Conservation (phyloP, 129 eudicot genomes). For the Chrysanthemum makinoi region DNA sequence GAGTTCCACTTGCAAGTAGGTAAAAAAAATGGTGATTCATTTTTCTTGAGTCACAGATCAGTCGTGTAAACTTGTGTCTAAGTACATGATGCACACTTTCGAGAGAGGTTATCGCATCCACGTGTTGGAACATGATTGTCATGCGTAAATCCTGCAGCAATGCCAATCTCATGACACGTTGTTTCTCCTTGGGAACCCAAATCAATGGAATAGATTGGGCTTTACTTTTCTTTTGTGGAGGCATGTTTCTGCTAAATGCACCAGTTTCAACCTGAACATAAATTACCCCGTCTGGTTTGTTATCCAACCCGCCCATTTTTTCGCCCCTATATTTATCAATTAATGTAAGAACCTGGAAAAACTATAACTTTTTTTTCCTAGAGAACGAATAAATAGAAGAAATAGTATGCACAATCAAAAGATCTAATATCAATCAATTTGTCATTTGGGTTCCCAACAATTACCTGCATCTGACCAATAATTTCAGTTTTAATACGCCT, state of each 20-base stretch:
- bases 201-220: conserved; percentile 18
- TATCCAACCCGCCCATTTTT: too few species aligned
- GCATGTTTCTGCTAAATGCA: too few species aligned
- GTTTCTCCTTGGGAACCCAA: conserved; percentile 61
- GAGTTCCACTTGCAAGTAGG: conserved; percentile 60
- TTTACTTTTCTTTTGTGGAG: too few species aligned
- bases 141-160: conserved; percentile 57
- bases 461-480: background rate
- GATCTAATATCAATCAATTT: background rate
- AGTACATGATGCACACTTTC: conserved; percentile 65
- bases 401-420: too few species aligned
- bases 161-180: conserved; percentile 34
- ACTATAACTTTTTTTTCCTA: too few species aligned
- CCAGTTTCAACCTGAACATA: too few species aligned
- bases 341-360: too few species aligned
- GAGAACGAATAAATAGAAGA: too few species aligned
- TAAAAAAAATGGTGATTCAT: conserved; percentile 62
- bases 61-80: conserved; percentile 62
- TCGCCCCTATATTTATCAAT: too few species aligned
- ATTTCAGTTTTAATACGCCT: background rate
- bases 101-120: conserved; percentile 69
- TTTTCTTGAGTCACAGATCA: conserved; percentile 65
- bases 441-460: background rate
- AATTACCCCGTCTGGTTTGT: too few species aligned
- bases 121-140: conserved; percentile 52